Percentiles rank a stretch among this genome's conserved stretches.
phyloP scores from a whole-genome alignment of 2,329 filamentous ascomycete genomes.

The Elsinoe australis region DNA sequence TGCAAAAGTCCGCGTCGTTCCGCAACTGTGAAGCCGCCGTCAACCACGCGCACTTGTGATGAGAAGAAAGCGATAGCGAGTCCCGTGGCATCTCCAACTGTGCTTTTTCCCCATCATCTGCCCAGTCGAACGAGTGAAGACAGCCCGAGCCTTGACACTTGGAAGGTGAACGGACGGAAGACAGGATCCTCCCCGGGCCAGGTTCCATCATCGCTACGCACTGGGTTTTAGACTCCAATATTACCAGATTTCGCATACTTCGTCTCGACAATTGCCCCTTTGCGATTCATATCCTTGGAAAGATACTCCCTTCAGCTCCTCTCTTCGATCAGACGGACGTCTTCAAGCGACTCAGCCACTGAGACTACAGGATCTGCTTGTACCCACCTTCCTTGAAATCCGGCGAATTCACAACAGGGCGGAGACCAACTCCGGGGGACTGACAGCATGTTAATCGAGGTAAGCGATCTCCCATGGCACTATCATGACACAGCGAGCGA shows the following conservation, averaged over 20 bases:
- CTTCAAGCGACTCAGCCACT: constrained; percentile 7
- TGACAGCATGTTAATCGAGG: constrained; percentile 10
- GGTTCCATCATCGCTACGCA: constrained; percentile 16
- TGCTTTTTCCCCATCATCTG: too few relatives aligned
- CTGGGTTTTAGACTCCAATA: constrained; percentile 7
- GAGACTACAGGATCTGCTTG: not conserved
- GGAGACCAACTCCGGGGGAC: constrained; percentile 6
- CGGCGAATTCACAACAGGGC: not conserved
- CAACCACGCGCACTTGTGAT: not conserved
- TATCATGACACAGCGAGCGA: not conserved
- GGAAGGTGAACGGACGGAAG: not conserved
- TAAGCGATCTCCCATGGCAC: not conserved
- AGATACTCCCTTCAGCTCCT: not conserved
- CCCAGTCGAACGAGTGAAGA: too few relatives aligned
- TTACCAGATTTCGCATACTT: constrained; percentile 2
- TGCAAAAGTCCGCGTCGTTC: constrained; percentile 8
- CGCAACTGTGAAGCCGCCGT: not conserved
- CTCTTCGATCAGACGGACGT: not conserved
- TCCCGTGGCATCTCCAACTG: too few relatives aligned
- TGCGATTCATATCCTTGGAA: not conserved
- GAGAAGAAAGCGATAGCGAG: not conserved
- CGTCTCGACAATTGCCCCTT: not conserved
- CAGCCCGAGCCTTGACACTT: too few relatives aligned
- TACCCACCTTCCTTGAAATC: not conserved
- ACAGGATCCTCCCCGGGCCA: not conserved